Base-by-base conservation (phyloP, 108 stramenopile genomes). In the Cyclotella choctawhatcheeana region DNA sequence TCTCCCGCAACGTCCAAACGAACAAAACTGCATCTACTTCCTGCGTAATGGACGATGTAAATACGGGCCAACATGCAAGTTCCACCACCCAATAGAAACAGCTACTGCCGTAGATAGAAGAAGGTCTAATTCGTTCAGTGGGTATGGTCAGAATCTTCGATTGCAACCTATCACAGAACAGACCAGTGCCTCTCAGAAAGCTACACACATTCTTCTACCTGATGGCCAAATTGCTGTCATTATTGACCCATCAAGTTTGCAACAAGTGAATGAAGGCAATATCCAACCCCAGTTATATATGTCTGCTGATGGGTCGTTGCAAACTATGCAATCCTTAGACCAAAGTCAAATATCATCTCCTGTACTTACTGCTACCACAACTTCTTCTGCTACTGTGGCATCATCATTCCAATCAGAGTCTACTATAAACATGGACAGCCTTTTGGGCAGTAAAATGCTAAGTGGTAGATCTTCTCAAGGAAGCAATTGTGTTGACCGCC, bases 1-100 rank as follows among this genome's bases (percentile, higher is more conserved):
- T 31, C 79, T 94, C 14, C 95, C 95, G 0, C 93, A 93, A 67
- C 74, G 93, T 37, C 93, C 90, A 1, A 86, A 79, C 52, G 93
- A 95, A 81, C 91, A 91, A 10, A 88, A 95, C 69, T 97, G 96
- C 69, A 89, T 91, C 52, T 95, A 89, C 68, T 97, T 92, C 67
- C 58, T 93, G 34, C 86, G 92, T 65, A 92, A 93, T 71, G 96
- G 93, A 8, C 67, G 89, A 8, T 97, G 96, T 80, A 94, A 93
- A 79, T 97, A 93, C 66, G 96, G 96, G 24, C 83, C 88, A 34
- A 92, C 92, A 0, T 97, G 96, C 68, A 85, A 94, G 45, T 97
- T 93, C 64, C 96, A 97, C 62, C 96, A 97, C 69, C 96, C 96
- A 5, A 58, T 95, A 24, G 74, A 76, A 55, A 62, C 72, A 32